Base-by-base conservation (phyloP, 2,329 filamentous ascomycete species). In the Diplodia scrobiculata region DNA sequence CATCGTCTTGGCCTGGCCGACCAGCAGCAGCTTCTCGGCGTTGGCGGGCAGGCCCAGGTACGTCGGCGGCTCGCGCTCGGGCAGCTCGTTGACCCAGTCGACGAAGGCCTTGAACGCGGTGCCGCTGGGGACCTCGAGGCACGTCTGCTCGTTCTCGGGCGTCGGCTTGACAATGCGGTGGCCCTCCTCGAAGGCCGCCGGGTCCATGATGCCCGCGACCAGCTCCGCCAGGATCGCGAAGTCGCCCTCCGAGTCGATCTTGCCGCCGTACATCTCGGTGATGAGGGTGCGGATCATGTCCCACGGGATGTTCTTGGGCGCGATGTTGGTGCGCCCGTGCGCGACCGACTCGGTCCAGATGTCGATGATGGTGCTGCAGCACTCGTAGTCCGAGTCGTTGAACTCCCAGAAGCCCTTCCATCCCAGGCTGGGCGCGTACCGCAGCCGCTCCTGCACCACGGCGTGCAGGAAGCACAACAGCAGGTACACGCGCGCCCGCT, bases 341-440 rank as follows among this genome's bases (percentile, higher is more conserved):
- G 94, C 91, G 36, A 91, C 87, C 4, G 83, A 84, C 72, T 97
- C 92, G 69, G 97, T 84, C 95, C 95, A 99, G 36, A 90, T 91
- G 75, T 99, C 95, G 71, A 98, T 92, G 70, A 99, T 96, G 78
- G 91, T 95, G 65, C 92, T 91, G 53, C 91, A 97, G 80, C 95
- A 99, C 84, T 99, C 94, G 79, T 98, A 98, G 79, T 99, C 95
- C 72, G 93, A 96, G 79, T 99, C 96, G 76, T 99, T 99, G 79
- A 99, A 99, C 79, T 99, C 96, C 95, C 96, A 99, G 84, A 97
- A 97, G 64, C 92, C 92, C 82, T 96, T 97, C 95, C 95, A 99
- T 68, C 95, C 95, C 65, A 99, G 83, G 66, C 86, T 94, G 0
- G 95, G 96, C 27, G 94, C 93, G 77, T 99, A 99, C 69, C 95